Conservation (phyloP, 2,329 filamentous ascomycete species). For the Byssothecium circinans region DNA sequence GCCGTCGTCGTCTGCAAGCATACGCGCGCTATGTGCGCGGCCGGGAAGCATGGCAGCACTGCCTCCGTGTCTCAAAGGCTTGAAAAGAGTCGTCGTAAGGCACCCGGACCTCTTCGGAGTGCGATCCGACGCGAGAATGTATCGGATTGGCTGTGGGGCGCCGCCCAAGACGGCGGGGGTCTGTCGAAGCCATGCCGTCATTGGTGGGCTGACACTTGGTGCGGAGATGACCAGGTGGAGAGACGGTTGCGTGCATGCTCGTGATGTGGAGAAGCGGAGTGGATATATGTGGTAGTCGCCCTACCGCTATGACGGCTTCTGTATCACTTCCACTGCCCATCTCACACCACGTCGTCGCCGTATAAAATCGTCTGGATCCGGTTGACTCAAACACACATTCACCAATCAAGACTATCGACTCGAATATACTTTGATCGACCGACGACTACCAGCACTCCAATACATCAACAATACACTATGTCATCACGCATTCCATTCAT, state of each 20-base stretch:
- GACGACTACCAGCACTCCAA: neutral
- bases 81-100: no score
- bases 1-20: no score
- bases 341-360: conserved; percentile 1
- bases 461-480: conserved; percentile 16
- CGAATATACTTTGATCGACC: neutral
- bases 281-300: conserved; percentile 3
- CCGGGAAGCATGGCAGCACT: conserved; percentile 28
- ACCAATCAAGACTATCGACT: neutral
- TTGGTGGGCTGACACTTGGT: conserved; percentile 36
- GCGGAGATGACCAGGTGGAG: conserved; percentile 28
- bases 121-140: conserved; percentile 27
- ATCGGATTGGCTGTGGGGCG: conserved; percentile 23
- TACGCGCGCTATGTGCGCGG: no score
- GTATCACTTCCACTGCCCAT: conserved; percentile 22
- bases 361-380: no score
- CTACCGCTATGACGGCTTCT: neutral
- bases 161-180: conserved; percentile 7
- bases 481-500: conserved; percentile 30
- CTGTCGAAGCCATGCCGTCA: conserved; percentile 28
- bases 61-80: conserved; percentile 12
- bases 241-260: conserved; percentile 30
- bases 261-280: conserved; percentile 16
- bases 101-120: conserved; percentile 11
- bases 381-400: no score